A percentile compares a stretch with the other conserved stretches of the same genome.
Conservation (phyloP, 768 basidiomycete species). For the Solioccasus polychromus region DNA sequence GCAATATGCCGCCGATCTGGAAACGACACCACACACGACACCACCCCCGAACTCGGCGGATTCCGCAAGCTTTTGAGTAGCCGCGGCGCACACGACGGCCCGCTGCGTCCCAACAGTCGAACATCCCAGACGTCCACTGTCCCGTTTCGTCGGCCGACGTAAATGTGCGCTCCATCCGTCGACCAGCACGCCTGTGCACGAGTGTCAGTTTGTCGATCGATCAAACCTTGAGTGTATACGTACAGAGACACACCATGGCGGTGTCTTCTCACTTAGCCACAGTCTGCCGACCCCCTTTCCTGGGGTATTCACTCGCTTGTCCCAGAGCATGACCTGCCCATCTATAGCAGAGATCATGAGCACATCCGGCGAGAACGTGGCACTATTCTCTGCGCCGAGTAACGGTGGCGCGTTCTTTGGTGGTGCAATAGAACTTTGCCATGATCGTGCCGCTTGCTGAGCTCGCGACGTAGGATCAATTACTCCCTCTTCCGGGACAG, state of each 20-base stretch:
- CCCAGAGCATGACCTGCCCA: constrained; percentile 91
- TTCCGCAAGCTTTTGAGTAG: constrained; percentile 81
- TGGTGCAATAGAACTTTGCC: constrained; percentile 42
- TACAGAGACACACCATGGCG: constrained; percentile 96
- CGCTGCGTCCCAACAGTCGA: constrained; percentile 67
- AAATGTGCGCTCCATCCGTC: constrained; percentile 80
- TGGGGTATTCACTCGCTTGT: constrained; percentile 64
- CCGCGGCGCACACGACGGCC: constrained; percentile 63
- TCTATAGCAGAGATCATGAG: constrained; percentile 89
- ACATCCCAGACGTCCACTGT: constrained; percentile 95
- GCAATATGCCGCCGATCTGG: constrained; percentile 92
- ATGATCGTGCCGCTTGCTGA: constrained; percentile 25
- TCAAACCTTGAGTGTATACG: constrained; percentile 29
- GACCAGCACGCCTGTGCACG: constrained; percentile 87
- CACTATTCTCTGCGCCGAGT: constrained; percentile 57
- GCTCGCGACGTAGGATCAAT: constrained; percentile 20
- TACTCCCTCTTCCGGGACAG: constrained; percentile 27
- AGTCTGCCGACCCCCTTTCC: constrained; percentile 78
- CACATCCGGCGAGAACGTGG: constrained; percentile 73
- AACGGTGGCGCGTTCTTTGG: constrained; percentile 78
- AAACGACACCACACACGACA: constrained; percentile 88
- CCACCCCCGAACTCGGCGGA: constrained; percentile 84
- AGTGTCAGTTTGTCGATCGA: constrained; percentile 1
- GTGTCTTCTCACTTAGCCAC: constrained; percentile 88
- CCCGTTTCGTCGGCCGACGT: constrained; percentile 87